phyloP scores from a whole-genome alignment of 2,329 filamentous ascomycete species.

The Exophiala calicioides region DNA sequence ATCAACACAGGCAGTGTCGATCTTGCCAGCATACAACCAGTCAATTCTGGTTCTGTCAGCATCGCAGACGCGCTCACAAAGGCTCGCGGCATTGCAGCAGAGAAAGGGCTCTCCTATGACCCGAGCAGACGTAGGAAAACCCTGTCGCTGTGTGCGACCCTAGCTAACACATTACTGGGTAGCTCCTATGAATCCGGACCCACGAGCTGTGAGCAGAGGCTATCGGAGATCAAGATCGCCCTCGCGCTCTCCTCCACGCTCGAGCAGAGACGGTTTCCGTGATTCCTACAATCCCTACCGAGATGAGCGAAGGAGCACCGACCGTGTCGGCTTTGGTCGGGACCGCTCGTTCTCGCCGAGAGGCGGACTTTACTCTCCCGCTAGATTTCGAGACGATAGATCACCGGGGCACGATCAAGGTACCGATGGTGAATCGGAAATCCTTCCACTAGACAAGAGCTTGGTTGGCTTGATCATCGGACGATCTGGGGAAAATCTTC shows the following conservation, averaged over 20 bases:
- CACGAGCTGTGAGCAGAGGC: conserved; percentile 46
- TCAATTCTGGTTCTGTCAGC: conserved; percentile 77
- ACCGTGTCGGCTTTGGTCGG: conserved; percentile 61
- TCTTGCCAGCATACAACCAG: conserved; percentile 75
- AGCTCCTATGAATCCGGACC: conserved; percentile 26
- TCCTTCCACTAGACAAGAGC: conserved; percentile 81
- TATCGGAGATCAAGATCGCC: conserved; percentile 65
- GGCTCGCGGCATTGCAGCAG: conserved; percentile 76
- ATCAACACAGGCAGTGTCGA: conserved; percentile 70
- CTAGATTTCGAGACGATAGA: conserved; percentile 50
- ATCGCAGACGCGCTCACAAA: conserved; percentile 83
- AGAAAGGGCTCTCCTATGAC: conserved; percentile 66
- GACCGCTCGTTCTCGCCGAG: conserved; percentile 73
- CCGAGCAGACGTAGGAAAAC: conserved; percentile 37
- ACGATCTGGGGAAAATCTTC: conserved; percentile 82
- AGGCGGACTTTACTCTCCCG: conserved; percentile 51
- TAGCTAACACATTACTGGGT: not conserved
- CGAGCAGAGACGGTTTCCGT: conserved; percentile 68
- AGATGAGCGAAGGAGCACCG: conserved; percentile 71
- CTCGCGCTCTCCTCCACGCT: conserved; percentile 70
- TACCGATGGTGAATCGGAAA: conserved; percentile 72
- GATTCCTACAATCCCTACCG: conserved; percentile 80
- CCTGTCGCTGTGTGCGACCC: not conserved
- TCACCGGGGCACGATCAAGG: conserved; percentile 51
- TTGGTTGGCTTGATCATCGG: conserved; percentile 90